Evolutionary conservation across 352 stramenopile species (phyloP).

Genomic region (Pythium biforme): DNA sequence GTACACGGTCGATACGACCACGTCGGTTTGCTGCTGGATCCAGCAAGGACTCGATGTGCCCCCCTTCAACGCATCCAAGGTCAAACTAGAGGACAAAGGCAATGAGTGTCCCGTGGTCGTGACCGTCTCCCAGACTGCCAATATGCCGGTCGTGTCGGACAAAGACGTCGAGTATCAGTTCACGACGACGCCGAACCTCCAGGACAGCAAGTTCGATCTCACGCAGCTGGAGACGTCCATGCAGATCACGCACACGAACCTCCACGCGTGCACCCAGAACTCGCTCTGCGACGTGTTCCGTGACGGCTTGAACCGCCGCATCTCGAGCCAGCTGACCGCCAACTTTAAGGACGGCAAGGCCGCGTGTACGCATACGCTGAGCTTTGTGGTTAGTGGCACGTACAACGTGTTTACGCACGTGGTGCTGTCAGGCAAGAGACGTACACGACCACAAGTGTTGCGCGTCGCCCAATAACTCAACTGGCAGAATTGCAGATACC

Average conservation of each 20-base stretch:
- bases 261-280: conserved; percentile 67
- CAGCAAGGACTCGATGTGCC: conserved; percentile 68
- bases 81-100: conserved; percentile 42
- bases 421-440: conserved; percentile 56
- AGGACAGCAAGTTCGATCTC: conserved; percentile 63
- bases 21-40: conserved; percentile 83
- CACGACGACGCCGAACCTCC: conserved; percentile 71
- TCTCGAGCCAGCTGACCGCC: conserved; percentile 66
- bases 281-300: conserved; percentile 77
- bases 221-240: conserved; percentile 57
- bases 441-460: conserved; percentile 49
- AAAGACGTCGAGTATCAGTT: conserved; percentile 63
- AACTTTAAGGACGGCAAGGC: conserved; percentile 72
- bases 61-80: conserved; percentile 71
- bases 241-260: conserved; percentile 72
- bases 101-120: conserved; percentile 62
- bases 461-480: background rate
- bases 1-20: conserved; percentile 14
- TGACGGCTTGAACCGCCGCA: conserved; percentile 59
- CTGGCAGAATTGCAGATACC: too few relatives aligned
- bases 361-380: conserved; percentile 60
- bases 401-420: conserved; percentile 81
- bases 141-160: conserved; percentile 8
- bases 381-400: conserved; percentile 43
- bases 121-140: conserved; percentile 45